phyloP scores from a whole-genome alignment of 495 filamentous ascomycete species.

The Daldinia bambusicola region DNA sequence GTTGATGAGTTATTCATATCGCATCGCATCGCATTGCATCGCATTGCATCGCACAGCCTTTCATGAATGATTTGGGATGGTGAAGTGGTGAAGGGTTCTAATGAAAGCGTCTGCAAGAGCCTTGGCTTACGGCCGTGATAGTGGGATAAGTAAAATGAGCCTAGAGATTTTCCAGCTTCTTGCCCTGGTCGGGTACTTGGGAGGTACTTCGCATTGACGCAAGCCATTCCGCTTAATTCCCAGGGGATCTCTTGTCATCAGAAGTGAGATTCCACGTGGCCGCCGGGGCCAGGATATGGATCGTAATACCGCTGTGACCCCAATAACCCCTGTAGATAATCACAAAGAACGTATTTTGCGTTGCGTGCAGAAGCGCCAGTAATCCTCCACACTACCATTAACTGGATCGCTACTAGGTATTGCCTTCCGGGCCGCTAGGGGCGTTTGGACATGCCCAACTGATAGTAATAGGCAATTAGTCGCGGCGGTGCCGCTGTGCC shows the following conservation, averaged over 20 bases:
- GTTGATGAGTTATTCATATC: constrained; percentile 14
- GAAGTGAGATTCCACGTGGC: constrained; percentile 55
- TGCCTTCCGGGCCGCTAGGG: constrained; percentile 32
- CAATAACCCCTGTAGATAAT: constrained; percentile 42
- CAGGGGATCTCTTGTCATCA: constrained; percentile 47
- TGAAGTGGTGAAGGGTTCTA: constrained; percentile 14
- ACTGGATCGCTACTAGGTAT: constrained; percentile 24
- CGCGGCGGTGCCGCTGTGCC: constrained; percentile 32
- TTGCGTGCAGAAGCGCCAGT: constrained; percentile 36
- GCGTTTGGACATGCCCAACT: constrained; percentile 24
- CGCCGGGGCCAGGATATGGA: constrained; percentile 53
- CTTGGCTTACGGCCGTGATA: constrained; percentile 41
- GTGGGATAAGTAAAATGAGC: constrained; percentile 41
- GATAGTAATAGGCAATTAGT: constrained; percentile 18
- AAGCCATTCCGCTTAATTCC: constrained; percentile 43
- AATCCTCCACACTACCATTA: constrained; percentile 28
- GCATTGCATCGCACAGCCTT: constrained; percentile 27
- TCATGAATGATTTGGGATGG: constrained; percentile 20
- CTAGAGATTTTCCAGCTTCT: constrained; percentile 17
- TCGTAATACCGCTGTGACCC: constrained; percentile 51
- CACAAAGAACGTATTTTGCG: constrained; percentile 36
- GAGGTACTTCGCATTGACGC: constrained; percentile 42
- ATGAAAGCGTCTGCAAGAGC: constrained; percentile 20
- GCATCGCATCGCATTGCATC: constrained; percentile 16
- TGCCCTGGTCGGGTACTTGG: constrained; percentile 40